phyloP scores from a whole-genome alignment of 805 yeast genomes.

The Lachancea sp. region DNA sequence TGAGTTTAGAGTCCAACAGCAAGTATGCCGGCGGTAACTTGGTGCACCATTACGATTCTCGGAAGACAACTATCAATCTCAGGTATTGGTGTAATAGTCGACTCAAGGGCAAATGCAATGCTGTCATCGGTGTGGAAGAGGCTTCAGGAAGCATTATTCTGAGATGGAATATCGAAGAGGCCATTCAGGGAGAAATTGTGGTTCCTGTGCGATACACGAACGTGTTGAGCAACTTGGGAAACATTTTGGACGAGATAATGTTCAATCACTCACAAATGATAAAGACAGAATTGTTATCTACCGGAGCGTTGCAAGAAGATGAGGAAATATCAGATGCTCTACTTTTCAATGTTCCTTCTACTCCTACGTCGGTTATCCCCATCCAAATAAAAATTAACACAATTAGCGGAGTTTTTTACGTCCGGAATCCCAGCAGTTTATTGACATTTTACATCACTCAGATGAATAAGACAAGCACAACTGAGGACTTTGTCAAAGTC shows the following conservation, averaged over 20 bases:
- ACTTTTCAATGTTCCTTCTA: constrained; percentile 30
- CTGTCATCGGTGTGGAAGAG: constrained; percentile 27
- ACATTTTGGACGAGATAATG: constrained; percentile 31
- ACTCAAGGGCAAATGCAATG: constrained; percentile 26
- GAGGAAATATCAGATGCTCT: constrained; percentile 27
- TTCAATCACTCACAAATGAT: constrained; percentile 32
- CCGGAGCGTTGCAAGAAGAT: constrained; percentile 28
- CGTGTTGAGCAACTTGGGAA: constrained; percentile 26
- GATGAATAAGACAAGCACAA: constrained; percentile 25
- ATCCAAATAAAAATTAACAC: constrained; percentile 31
- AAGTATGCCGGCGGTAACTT: constrained; percentile 31
- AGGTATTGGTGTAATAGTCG: constrained; percentile 32
- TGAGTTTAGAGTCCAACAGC: constrained; percentile 25
- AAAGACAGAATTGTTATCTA: constrained; percentile 26
- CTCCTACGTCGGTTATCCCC: constrained; percentile 28
- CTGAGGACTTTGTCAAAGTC: constrained; percentile 23
- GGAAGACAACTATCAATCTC: constrained; percentile 27
- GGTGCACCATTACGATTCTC: constrained; percentile 30
- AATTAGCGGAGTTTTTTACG: constrained; percentile 29
- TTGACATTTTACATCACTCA: constrained; percentile 23
- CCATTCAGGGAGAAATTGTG: constrained; percentile 12
- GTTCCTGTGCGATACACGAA: constrained; percentile 23
- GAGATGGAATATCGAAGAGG: constrained; percentile 22
- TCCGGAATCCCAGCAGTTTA: constrained; percentile 29
- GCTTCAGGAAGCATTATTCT: constrained; percentile 21